Evolutionary conservation across 202 grass and related monocot genomes (phyloP).

Genomic region (Zizania palustris): DNA sequence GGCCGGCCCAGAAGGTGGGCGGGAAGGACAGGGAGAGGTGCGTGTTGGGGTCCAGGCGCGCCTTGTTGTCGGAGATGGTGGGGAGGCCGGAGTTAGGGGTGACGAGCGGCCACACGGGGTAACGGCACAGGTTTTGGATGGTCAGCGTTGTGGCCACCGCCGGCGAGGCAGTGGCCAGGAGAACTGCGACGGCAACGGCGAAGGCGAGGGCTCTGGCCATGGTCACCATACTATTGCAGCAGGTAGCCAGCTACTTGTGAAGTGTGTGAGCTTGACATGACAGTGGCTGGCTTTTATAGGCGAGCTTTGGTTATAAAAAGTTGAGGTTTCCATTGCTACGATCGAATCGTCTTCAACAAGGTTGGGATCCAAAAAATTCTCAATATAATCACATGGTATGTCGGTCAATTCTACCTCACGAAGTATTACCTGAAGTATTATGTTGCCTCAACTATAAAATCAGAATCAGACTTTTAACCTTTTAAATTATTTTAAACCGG

Average conservation of each 20-base stretch:
- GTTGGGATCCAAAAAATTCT: not conserved
- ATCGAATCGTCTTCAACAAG: conserved; percentile 7
- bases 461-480: too few species aligned
- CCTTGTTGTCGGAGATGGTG: conserved; percentile 61
- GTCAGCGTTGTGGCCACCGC: conserved; percentile 36
- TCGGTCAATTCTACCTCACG: too few species aligned
- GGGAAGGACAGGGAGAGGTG: conserved; percentile 46
- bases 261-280: not conserved
- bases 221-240: not conserved
- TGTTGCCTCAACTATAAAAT: too few species aligned
- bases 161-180: conserved; percentile 19
- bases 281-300: conserved; percentile 26
- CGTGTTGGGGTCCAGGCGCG: conserved; percentile 43
- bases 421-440: too few species aligned
- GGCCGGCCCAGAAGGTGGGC: conserved; percentile 45
- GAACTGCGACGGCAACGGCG: not conserved
- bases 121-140: conserved; percentile 54
- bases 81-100: conserved; percentile 45
- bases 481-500: too few species aligned
- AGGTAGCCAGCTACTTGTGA: not conserved
- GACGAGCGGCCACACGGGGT: conserved; percentile 44
- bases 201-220: conserved; percentile 25
- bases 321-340: not conserved
- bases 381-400: too few species aligned
- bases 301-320: not conserved